Conservation (phyloP, 257 asterid species). For the Cruciata laevipes region DNA sequence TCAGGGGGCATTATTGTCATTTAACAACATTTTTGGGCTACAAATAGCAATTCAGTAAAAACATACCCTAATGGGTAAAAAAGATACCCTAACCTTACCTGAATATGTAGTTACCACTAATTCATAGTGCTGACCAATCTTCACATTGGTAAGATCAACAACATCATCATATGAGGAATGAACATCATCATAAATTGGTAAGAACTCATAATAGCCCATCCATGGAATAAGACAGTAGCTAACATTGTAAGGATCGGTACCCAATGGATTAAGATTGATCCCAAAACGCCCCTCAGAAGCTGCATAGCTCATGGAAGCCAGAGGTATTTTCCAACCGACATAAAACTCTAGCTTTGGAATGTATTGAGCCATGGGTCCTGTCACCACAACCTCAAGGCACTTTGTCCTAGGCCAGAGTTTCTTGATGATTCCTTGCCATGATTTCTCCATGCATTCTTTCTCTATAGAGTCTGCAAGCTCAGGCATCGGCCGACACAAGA, state of each 20-base stretch:
- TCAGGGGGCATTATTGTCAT: no score
- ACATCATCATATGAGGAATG: background rate
- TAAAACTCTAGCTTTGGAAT: background rate
- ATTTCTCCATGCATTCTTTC: slow-evolving; percentile 9
- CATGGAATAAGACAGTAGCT: no score
- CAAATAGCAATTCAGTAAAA: no score
- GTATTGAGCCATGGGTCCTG: slow-evolving; percentile 11
- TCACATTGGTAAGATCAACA: slow-evolving; percentile 11
- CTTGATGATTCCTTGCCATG: slow-evolving; percentile 5
- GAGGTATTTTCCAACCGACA: background rate
- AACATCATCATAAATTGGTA: background rate
- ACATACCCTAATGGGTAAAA: no score
- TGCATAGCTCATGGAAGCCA: background rate
- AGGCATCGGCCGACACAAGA: slow-evolving; percentile 6
- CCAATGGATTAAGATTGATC: no score
- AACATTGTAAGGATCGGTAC: no score
- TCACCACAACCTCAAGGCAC: background rate
- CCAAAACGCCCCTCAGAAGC: background rate
- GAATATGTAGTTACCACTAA: slow-evolving; percentile 6
- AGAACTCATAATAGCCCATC: slow-evolving; percentile 10
- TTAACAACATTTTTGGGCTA: no score
- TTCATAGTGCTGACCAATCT: slow-evolving; percentile 9
- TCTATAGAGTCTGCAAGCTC: slow-evolving; percentile 3
- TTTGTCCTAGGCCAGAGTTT: slow-evolving; percentile 8
- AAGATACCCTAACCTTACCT: no score